These are phyloP conservation scores for Chloromonas sp. DNA, from an alignment of 163 green algal genomes.

Conservation along the genomic window DNA sequence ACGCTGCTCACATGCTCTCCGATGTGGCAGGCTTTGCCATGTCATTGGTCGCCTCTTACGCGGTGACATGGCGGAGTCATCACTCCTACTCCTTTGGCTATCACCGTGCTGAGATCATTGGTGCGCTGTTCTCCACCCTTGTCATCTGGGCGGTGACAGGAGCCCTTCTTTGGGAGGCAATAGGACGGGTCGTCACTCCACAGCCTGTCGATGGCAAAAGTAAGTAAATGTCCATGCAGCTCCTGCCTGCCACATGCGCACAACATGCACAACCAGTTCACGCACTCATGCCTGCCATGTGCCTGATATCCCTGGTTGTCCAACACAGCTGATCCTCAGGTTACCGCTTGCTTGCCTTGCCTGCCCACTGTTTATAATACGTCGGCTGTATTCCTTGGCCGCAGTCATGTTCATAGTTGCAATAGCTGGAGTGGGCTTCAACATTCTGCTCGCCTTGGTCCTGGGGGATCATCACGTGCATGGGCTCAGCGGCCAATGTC, in stretches of 20 bases:
- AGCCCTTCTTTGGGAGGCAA: constrained; percentile 82
- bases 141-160: constrained; percentile 46
- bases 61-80: constrained; percentile 14
- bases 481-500: constrained; percentile 10
- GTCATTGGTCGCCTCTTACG: constrained; percentile 47
- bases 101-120: constrained; percentile 77
- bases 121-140: constrained; percentile 21
- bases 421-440: constrained; percentile 73
- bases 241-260: not conserved
- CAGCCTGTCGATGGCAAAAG: constrained; percentile 68
- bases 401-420: constrained; percentile 90
- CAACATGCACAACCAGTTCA: not conserved
- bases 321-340: too few relatives aligned
- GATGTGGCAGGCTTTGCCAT: constrained; percentile 84
- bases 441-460: constrained; percentile 70
- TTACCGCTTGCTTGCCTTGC: too few relatives aligned
- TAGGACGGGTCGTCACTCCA: constrained; percentile 68
- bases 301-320: not conserved
- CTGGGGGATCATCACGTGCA: constrained; percentile 64
- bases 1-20: constrained; percentile 91
- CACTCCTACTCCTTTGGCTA: constrained; percentile 74
- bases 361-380: too few relatives aligned
- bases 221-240: constrained; percentile 17
- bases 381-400: not conserved
- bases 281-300: not conserved